Base-by-base conservation (phyloP, 805 yeast genomes). In the Candida ponderosae region DNA sequence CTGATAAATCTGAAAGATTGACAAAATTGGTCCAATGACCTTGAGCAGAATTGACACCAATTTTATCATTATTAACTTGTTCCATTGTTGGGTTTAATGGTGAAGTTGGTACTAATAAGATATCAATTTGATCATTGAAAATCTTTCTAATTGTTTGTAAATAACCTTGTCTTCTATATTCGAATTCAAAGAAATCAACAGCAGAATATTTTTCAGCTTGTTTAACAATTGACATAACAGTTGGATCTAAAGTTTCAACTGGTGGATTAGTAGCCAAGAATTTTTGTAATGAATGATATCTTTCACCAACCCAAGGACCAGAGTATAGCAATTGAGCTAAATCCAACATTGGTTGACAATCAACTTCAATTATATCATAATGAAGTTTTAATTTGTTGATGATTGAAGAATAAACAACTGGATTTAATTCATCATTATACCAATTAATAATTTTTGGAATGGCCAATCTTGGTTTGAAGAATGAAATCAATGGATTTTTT, bases 21-120 rank as follows among this genome's bases (percentile, higher is more conserved):
- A 86, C 96, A 58, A 93, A 93, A 63, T 90, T 90, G 23, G 97
- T 90, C 81, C 95, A 90, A n/a, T 96, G 88, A 24, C 98, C 98
- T 65, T 93, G 98, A 53, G 70, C 70, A 6, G 97, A 85, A 67
- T 90, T 90, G 50, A 88, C 76, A 33, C 67, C 59, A 23, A 93
- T 68, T 4, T 97, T 97, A 56, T 89, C 96, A 7, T 68, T 62
- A 42, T 66, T 75, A 19, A 90, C 76, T 41, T 82, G 78, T 33
- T 68, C 77, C 35, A 89, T 74, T 6, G 88, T 76, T 35, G 97
- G 97, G 53, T 83, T 88, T 49, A 90, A 68, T 6, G 97, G 97
- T 48, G 95, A 86, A 6, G 97, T 90, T 38, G 98, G 98, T 26
- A 90, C 90, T 31, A 89, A 68, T 40, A 89, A 57, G 11, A 80